Evolutionary conservation across 225 moss, liverwort and hornwort species (phyloP), one percentile per base, ranked within the genome.

Genomic region (Antitrichia curtipendula): DNA sequence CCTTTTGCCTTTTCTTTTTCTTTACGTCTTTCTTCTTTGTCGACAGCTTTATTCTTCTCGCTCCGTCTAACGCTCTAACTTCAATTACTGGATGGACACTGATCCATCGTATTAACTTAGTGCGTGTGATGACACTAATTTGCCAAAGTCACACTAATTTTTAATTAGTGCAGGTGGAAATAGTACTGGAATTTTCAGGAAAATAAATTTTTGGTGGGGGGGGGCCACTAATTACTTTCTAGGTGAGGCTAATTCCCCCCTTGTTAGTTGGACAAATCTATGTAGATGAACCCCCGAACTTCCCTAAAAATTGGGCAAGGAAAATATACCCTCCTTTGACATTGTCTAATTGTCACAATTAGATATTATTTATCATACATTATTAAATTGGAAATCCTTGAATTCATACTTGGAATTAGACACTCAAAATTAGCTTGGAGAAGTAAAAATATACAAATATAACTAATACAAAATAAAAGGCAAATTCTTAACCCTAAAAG

Each of bases 231-330:
- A 3, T 41, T 27, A 27, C 0, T 41, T 9, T 43, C 16, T 25
- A 25, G 8, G 9, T 70, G 16, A 27, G 0, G 0, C 5, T 27
- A 41, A 13, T 27, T 27, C 2, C 0, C 6, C 16, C 16, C 2
- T 24, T 13, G 8, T 0, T 68, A 13, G 13, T 23, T 38, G 23
- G 3, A 40, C 14, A 27, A 41, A 27, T 27, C 9, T 25, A 15
- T 25, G 43, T 43, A 8, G 0, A 0, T 40, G 40, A 66, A 12
- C 4, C 16, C 2, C 13, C n/a, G 23, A 23, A 68, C 38, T 38
- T 68, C 2, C 7, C 12, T 5, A n/a, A 1, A 66, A 66, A 66
- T 63, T 9, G 5, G 32, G 13, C 9, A 63, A 9, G 10, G 19
- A 32, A 16, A 63, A 54, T 16, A 45, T 6, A 45, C 8, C 7